Percentiles rank a stretch among this genome's conserved stretches.
Conservation (phyloP, 495 filamentous ascomycete species). For the Penicillium steckii region DNA sequence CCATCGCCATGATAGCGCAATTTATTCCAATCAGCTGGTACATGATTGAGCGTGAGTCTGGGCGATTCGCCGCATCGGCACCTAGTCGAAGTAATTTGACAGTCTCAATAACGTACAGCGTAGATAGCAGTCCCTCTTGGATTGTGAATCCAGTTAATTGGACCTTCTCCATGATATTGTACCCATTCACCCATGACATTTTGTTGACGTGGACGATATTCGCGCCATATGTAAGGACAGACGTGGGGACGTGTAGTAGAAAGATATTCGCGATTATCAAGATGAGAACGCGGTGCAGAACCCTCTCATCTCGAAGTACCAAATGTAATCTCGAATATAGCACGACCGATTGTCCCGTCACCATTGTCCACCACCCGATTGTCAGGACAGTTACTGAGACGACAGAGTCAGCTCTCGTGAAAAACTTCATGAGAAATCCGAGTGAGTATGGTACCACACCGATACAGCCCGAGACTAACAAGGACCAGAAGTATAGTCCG, state of each 20-base stretch:
- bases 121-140: constrained; percentile 58
- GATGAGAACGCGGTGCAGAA: constrained; percentile 37
- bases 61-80: constrained; percentile 26
- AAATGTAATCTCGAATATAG: constrained; percentile 52
- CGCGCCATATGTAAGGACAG: constrained; percentile 48
- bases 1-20: constrained; percentile 50
- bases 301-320: constrained; percentile 44
- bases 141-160: constrained; percentile 56
- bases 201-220: constrained; percentile 34
- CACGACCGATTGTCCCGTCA: constrained; percentile 51
- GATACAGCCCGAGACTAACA: constrained; percentile 43
- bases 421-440: constrained; percentile 53
- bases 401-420: constrained; percentile 31
- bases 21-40: constrained; percentile 56
- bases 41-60: constrained; percentile 47
- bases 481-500: constrained; percentile 55
- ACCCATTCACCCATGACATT: constrained; percentile 38
- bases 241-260: constrained; percentile 48
- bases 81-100: constrained; percentile 48
- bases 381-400: constrained; percentile 46
- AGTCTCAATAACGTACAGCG: constrained; percentile 56
- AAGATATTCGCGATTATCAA: constrained; percentile 48
- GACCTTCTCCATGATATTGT: constrained; percentile 55
- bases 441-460: constrained; percentile 50
- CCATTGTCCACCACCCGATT: constrained; percentile 55